phyloP scores from a whole-genome alignment of 2,329 filamentous ascomycete genomes.

The Neonectria hederae region DNA sequence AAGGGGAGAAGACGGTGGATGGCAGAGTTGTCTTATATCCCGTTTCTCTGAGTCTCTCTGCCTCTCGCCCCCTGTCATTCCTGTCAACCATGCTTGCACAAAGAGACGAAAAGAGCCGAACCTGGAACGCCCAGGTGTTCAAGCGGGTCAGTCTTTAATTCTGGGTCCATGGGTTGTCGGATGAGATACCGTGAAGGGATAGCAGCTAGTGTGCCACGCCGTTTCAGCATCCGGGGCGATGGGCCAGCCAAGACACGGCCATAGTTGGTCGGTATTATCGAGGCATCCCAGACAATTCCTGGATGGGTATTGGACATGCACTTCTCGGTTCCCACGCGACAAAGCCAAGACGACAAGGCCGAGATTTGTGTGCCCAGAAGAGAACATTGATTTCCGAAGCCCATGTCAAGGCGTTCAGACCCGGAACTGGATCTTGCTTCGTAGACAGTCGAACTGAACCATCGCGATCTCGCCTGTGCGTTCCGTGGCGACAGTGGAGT shows the following conservation, averaged over 20 bases:
- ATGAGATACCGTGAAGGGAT: slow-evolving; percentile 34
- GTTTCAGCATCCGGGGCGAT: slow-evolving; percentile 33
- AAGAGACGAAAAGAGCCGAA: slow-evolving; percentile 25
- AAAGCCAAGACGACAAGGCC: neutral
- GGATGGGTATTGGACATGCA: neutral
- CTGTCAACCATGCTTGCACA: neutral
- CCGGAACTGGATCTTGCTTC: neutral
- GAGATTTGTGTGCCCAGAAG: neutral
- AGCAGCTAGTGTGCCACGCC: slow-evolving; percentile 18
- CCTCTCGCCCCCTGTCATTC: neutral
- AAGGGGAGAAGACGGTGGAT: neutral
- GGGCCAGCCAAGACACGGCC: neutral
- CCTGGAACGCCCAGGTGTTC: neutral
- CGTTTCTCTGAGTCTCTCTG: neutral
- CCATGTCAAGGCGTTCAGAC: neutral
- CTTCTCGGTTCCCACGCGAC: neutral
- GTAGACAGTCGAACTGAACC: neutral
- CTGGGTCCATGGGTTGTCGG: slow-evolving; percentile 23
- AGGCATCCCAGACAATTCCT: neutral
- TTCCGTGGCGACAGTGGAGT: neutral
- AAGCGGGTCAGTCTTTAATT: slow-evolving; percentile 21
- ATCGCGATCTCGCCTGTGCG: neutral
- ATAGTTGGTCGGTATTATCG: neutral
- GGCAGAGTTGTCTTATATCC: slow-evolving; percentile 29
- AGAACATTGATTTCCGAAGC: neutral